Conservation (phyloP, 371 early-diverging fungal species). For the Actinomucor elegans region DNA sequence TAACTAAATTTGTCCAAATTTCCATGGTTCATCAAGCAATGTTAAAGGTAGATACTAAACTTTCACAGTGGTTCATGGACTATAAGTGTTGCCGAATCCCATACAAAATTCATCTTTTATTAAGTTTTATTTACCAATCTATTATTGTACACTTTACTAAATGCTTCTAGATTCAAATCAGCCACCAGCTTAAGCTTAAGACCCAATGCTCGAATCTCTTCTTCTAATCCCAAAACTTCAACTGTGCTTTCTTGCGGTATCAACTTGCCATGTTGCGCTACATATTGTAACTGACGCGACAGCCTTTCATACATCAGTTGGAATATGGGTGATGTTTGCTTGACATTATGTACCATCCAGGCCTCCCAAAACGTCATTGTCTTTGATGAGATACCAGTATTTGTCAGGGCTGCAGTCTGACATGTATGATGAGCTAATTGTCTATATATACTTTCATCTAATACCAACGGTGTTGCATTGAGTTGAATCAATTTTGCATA, state of each 20-base stretch:
- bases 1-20: too few species aligned
- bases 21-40: too few species aligned
- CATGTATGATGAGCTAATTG: neutral
- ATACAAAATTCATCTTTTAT: neutral
- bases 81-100: neutral
- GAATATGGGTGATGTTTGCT: constrained; percentile 20
- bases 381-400: neutral
- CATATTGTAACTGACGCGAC: neutral
- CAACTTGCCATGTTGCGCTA: constrained; percentile 1
- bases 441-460: neutral
- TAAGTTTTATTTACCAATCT: neutral
- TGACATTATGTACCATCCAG: constrained; percentile 22
- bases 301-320: constrained; percentile 22
- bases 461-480: neutral
- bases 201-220: constrained; percentile 17
- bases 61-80: neutral
- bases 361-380: constrained; percentile 17
- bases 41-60: too few species aligned
- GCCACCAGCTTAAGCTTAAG: constrained; percentile 17
- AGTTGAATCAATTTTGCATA: constrained; percentile 22
- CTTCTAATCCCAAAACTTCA: constrained; percentile 8
- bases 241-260: neutral
- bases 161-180: constrained; percentile 24
- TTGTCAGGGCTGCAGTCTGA: neutral
- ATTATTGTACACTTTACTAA: too few species aligned